Evolutionary conservation across 1,284 basidiomycete genomes (phyloP).

Genomic region (Phaffia rhodozyma): DNA sequence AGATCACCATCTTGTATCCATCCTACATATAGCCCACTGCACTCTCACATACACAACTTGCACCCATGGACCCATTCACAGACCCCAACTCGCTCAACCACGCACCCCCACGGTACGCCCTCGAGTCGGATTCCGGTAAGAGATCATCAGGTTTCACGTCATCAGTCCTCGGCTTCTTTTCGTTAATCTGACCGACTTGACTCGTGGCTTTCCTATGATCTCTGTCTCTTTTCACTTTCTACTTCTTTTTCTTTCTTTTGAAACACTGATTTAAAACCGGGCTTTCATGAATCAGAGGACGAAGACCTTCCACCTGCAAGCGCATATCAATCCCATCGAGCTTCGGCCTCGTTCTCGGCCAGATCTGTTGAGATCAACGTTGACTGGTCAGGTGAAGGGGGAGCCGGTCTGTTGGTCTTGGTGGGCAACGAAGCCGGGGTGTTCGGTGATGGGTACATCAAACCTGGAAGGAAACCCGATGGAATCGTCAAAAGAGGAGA

Average conservation of each 20-base stretch:
- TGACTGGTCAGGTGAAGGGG: not conserved
- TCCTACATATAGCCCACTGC: too few relatives aligned
- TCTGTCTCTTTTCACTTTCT: too few relatives aligned
- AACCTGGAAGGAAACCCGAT: too few relatives aligned
- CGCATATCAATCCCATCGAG: not conserved
- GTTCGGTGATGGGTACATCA: not conserved
- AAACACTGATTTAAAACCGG: too few relatives aligned
- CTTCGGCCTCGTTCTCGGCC: not conserved
- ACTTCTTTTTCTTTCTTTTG: too few relatives aligned
- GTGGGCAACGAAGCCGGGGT: not conserved
- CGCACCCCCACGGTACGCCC: not conserved
- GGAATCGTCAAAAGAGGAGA: not conserved
- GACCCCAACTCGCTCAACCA: not conserved
- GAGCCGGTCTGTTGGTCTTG: not conserved
- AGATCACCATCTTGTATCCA: too few relatives aligned
- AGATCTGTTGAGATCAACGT: not conserved
- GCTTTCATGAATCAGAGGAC: not conserved
- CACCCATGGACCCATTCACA: not conserved
- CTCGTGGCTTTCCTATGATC: too few relatives aligned
- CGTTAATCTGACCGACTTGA: too few relatives aligned
- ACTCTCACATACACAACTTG: too few relatives aligned
- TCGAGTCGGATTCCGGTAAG: constrained; percentile 1
- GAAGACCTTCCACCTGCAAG: not conserved
- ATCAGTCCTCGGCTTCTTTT: too few relatives aligned
- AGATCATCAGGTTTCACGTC: too few relatives aligned